Evolutionary conservation across 352 stramenopile genomes (phyloP), one percentile per base, ranked within the genome.

Genomic region (Globisporangium paddicum): DNA sequence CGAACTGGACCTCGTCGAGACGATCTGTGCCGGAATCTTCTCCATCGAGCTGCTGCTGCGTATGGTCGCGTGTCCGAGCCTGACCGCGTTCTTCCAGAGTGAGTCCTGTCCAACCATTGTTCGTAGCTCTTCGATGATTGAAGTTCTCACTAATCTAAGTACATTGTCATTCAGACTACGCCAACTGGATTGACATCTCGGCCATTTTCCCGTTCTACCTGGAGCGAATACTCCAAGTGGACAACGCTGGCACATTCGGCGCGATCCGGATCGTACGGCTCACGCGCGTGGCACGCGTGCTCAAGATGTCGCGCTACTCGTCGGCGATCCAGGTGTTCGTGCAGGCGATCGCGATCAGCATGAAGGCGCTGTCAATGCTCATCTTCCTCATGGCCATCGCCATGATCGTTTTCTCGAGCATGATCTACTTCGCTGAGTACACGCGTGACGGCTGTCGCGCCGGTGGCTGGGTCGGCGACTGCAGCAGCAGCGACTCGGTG

Each of bases 231-330:
- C 60, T 92, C n/a, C 55, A 58, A n/a, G 59, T 90, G 3, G 75
- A 91, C 47, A 88, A 88, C 61, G 78, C 73, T 4, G 64, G 68
- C 5, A 83, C 72, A 11, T 82, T 93, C 21, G 77, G 79, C 5
- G 83, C 87, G 16, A 82, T 96, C 48, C 76, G 88, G 32, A 89
- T 96, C 40, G 78, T 95, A 7, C 84, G 88, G 2, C 82, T 96
- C 48, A 86, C 79, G 8, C 81, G 87, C 11, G 84, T 96, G 1
- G 79, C 84, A 1, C 79, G 88, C 11, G 84, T 96, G 19, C 69
- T 96, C 41, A 95, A 95, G 64, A 89, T 96, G 68, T 93, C 85
- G 19, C 77, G 85, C 13, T 95, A 96, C 51, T 90, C 86, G 11
- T 90, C 82, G 7, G 86, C 84, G 21, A 94, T 96, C 63, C 79